Percentiles rank a stretch among this genome's conserved stretches.
Conservation (phyloP, 768 basidiomycete species). For the Grammothele lineata region DNA sequence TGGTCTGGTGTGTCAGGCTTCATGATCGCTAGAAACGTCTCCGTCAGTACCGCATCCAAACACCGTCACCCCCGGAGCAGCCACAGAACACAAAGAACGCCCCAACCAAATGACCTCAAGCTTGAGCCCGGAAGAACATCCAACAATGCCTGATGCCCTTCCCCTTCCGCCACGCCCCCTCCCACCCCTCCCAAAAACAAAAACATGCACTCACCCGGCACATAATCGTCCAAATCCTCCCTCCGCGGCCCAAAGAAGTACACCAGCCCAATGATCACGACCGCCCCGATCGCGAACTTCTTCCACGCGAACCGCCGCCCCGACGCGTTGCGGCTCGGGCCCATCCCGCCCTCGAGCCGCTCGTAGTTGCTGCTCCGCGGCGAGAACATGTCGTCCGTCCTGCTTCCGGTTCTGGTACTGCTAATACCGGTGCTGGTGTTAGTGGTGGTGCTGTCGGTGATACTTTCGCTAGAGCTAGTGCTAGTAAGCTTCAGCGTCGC, state of each 20-base stretch:
- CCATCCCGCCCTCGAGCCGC: conserved; percentile 58
- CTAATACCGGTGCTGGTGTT: too few species aligned
- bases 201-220: conserved; percentile 24
- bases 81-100: too few species aligned
- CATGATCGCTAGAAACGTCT: conserved; percentile 10
- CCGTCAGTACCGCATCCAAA: too few species aligned
- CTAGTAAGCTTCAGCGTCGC: too few species aligned
- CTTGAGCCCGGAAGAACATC: too few species aligned
- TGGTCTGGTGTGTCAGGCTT: conserved; percentile 5
- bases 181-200: too few species aligned
- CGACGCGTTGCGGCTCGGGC: conserved; percentile 34
- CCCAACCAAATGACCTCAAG: too few species aligned
- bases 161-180: too few species aligned
- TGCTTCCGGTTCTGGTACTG: conserved; percentile 4
- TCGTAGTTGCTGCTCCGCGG: conserved; percentile 49
- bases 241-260: conserved; percentile 62
- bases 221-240: conserved; percentile 24
- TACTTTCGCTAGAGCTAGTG: too few species aligned
- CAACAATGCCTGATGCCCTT: too few species aligned
- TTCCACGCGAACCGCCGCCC: conserved; percentile 49
- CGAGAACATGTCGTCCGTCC: conserved; percentile 22
- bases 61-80: too few species aligned
- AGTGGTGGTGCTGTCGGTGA: not conserved
- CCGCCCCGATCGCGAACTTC: conserved; percentile 59
- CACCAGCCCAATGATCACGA: conserved; percentile 51